phyloP scores from a whole-genome alignment of 306 rosid species.

The Quercus engelmannii region DNA sequence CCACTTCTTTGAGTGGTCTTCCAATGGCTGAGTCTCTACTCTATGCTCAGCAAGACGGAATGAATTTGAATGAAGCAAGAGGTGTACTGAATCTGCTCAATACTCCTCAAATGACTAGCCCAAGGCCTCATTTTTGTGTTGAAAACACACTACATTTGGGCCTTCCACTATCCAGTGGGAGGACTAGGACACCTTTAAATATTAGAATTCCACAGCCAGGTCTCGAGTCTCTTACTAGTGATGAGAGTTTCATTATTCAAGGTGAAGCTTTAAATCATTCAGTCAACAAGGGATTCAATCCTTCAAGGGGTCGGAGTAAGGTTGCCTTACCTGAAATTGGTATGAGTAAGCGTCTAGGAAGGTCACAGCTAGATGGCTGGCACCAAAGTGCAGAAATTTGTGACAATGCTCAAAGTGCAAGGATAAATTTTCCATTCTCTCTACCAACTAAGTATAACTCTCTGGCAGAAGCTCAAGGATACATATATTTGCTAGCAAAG shows the following conservation, averaged over 20 bases:
- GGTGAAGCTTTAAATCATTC: constrained; percentile 49
- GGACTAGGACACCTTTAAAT: constrained; percentile 29
- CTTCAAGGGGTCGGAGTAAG: constrained; percentile 32
- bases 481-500: constrained; percentile 38
- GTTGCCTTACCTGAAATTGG: constrained; percentile 19
- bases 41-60: constrained; percentile 20
- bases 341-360: constrained; percentile 22
- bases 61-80: constrained; percentile 26
- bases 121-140: constrained; percentile 24
- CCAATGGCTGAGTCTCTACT: constrained; percentile 21
- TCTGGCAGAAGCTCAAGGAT: constrained; percentile 37
- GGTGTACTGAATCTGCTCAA: constrained; percentile 19
- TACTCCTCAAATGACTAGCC: constrained; percentile 10
- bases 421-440: constrained; percentile 20
- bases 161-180: constrained; percentile 19
- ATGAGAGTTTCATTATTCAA: constrained; percentile 52
- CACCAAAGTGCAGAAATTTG: constrained; percentile 18
- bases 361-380: constrained; percentile 22
- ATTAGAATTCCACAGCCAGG: constrained; percentile 23
- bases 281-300: constrained; percentile 20
- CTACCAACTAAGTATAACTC: constrained; percentile 29
- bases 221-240: constrained; percentile 34
- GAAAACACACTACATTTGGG: constrained; percentile 13
- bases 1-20: constrained; percentile 23
- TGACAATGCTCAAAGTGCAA: constrained; percentile 29